Evolutionary conservation across 176 grass and related monocot species (phyloP).

Genomic region (Eleusine coracana): DNA sequence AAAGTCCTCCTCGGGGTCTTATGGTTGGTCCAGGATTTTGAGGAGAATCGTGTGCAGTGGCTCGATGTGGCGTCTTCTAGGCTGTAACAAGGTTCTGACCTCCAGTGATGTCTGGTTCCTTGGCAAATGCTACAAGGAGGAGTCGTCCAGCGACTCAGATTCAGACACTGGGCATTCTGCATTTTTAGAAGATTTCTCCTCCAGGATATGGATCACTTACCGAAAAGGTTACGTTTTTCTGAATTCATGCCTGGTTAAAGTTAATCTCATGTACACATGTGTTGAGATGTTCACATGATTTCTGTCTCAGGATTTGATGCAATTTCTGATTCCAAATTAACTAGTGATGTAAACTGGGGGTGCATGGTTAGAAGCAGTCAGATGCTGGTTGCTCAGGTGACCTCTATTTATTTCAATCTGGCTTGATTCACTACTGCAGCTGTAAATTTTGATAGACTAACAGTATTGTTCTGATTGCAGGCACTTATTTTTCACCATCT

Average conservation of each 20-base stretch:
- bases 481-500: conserved; percentile 90
- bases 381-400: conserved; percentile 93
- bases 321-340: conserved; percentile 71
- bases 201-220: conserved; percentile 98
- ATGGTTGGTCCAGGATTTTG: conserved; percentile 78
- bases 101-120: conserved; percentile 80
- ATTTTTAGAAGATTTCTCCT: conserved; percentile 79
- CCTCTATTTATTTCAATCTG: neutral
- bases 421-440: neutral
- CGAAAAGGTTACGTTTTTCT: conserved; percentile 66
- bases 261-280: neutral
- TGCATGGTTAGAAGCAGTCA: conserved; percentile 99
- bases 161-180: conserved; percentile 42
- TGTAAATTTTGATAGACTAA: neutral
- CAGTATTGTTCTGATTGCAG: conserved; percentile 45
- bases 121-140: conserved; percentile 76
- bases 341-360: conserved; percentile 89
- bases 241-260: neutral
- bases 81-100: conserved; percentile 48
- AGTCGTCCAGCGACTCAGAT: conserved; percentile 42
- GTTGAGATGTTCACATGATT: conserved; percentile 1
- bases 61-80: conserved; percentile 83
- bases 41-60: conserved; percentile 59
- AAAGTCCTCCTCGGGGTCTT: conserved; percentile 42
- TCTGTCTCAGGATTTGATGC: conserved; percentile 62